Percentiles rank a stretch among this genome's conserved stretches.
Evolutionary conservation across 768 basidiomycete genomes (phyloP).

Genomic region (Phlegmacium glaucopus): DNA sequence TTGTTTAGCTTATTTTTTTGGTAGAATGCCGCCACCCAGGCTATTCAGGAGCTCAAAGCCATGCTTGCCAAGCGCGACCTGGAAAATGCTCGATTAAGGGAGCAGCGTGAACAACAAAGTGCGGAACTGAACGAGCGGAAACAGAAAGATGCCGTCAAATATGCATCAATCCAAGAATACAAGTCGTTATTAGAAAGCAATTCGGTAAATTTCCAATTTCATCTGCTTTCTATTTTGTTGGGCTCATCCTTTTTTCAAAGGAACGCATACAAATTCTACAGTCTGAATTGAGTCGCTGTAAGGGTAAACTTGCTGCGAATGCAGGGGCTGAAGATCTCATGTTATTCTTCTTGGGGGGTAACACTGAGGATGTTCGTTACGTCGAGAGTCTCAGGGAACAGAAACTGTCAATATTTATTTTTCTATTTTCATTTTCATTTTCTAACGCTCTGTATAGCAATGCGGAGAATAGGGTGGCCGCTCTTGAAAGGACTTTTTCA

Average conservation of each 20-base stretch:
- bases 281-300: conserved; percentile 71
- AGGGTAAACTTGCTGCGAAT: conserved; percentile 73
- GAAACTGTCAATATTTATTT: conserved; percentile 44
- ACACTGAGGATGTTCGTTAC: conserved; percentile 48
- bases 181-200: conserved; percentile 64
- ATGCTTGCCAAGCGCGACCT: conserved; percentile 61
- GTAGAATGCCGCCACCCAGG: conserved; percentile 39
- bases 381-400: conserved; percentile 51
- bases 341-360: conserved; percentile 60
- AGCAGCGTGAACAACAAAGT: conserved; percentile 62
- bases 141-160: conserved; percentile 56
- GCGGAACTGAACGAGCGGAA: conserved; percentile 70
- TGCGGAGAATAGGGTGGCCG: conserved; percentile 45
- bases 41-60: conserved; percentile 59
- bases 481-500: conserved; percentile 51
- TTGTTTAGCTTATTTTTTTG: conserved; percentile 3
- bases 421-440: background rate
- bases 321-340: conserved; percentile 70
- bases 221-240: conserved; percentile 7
- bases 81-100: conserved; percentile 67
- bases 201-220: conserved; percentile 33
- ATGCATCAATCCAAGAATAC: conserved; percentile 59
- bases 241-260: conserved; percentile 29
- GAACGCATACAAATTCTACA: conserved; percentile 70
- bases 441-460: conserved; percentile 36